Base-by-base conservation (phyloP, 495 filamentous ascomycete species). In the Neurospora sp. region DNA sequence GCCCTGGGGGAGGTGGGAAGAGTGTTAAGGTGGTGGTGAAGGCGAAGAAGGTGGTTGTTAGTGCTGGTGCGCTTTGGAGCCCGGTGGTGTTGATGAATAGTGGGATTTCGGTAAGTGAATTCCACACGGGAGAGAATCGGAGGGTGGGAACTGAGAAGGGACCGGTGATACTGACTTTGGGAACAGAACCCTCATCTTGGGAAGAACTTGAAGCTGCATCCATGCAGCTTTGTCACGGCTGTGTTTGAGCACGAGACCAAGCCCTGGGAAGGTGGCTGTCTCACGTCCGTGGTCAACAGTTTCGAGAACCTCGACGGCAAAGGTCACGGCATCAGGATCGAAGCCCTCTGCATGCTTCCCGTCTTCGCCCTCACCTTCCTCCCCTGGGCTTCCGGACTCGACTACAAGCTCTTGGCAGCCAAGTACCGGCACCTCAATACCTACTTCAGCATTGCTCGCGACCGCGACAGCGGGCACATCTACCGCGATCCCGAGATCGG, bases 281-380 rank as follows among this genome's bases (percentile, higher is more conserved):
- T 98, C 71, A 98, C 94, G 0, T 86, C 88, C 3, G 88, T 94
- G 1, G 88, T 91, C 74, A 88, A 87, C 44, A 89, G 91, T 59
- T 93, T 94, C 73, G 93, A 97, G 75, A 90, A 97, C 73, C 87
- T 94, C 1, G 94, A 97, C 78, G 88, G 88, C 35, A 83, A 91
- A 31, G 92, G 93, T 37, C 93, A 98, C 76, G 95, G 95, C 18
- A 85, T 84, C 71, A 96, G 94, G 81, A 81, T 97, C n/a, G 91
- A 96, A 81, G 83, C 88, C 22, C 85, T 85, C 20, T 83, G 84
- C 40, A 94, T 93, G 92, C 59, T 84, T 70, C 83, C 82, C 12
- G 76, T 76, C 35, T 76, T 78, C 66, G 70, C 86, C 71, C 80
- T 92, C 8, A 82, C 88, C 22, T 81, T 85, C 27, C 83, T 91